Evolutionary conservation across 495 filamentous ascomycete genomes (phyloP).

Genomic region (Daldinia bambusicola): DNA sequence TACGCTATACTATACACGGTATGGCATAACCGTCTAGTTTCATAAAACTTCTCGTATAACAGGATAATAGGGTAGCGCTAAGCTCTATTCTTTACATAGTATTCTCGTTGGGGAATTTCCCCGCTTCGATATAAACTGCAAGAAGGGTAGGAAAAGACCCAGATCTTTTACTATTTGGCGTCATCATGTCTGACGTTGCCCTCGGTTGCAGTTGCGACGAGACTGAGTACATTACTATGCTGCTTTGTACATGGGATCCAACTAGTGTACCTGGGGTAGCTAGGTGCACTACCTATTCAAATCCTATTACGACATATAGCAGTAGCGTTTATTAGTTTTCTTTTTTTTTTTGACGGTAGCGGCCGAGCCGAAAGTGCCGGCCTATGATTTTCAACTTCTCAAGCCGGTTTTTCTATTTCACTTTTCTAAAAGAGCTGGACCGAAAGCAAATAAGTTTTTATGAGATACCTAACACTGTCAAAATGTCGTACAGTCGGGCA

Average conservation of each 20-base stretch:
- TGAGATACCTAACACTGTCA: neutral
- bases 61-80: slow-evolving; percentile 17
- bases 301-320: slow-evolving; percentile 1
- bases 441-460: neutral
- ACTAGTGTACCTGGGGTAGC: neutral
- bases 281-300: neutral
- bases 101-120: slow-evolving; percentile 8
- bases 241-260: neutral
- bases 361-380: neutral
- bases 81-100: neutral
- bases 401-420: neutral
- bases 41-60: slow-evolving; percentile 32
- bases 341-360: slow-evolving; percentile 2
- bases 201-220: slow-evolving; percentile 26
- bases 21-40: slow-evolving; percentile 20
- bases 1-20: slow-evolving; percentile 16
- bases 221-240: neutral
- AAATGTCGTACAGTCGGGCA: neutral
- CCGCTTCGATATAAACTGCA: slow-evolving; percentile 22
- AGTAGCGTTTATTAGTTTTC: neutral
- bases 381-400: neutral
- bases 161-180: slow-evolving; percentile 8
- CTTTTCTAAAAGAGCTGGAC: neutral
- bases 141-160: slow-evolving; percentile 23
- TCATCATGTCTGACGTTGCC: slow-evolving; percentile 12